Evolutionary conservation across 2,329 filamentous ascomycete genomes (phyloP).

Genomic region (Balansia obtecta): DNA sequence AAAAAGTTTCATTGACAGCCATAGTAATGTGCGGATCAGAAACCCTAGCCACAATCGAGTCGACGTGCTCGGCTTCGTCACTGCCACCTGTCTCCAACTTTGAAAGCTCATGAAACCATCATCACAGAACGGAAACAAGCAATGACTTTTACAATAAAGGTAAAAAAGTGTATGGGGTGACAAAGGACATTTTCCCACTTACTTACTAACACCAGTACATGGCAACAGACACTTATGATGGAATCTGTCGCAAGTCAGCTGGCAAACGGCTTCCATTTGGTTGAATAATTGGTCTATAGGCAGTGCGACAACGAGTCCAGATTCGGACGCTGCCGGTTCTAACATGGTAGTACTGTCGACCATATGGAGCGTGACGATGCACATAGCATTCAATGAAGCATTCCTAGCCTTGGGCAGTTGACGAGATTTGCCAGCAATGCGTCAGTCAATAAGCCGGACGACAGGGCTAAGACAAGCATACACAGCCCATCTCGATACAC

Average conservation of each 20-base stretch:
- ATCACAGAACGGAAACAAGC: conserved; percentile 18
- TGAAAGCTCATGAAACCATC: conserved; percentile 27
- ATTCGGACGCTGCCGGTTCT: not conserved
- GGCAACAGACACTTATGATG: not conserved
- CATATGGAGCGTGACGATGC: too few relatives aligned
- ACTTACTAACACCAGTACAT: not conserved
- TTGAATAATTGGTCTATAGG: not conserved
- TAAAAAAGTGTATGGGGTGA: not conserved
- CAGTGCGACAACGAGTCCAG: not conserved
- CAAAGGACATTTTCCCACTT: not conserved
- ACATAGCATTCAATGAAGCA: too few relatives aligned
- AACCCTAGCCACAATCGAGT: conserved; percentile 30
- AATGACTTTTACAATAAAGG: not conserved
- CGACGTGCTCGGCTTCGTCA: conserved; percentile 36
- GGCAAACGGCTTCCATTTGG: too few relatives aligned
- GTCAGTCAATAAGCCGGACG: too few relatives aligned
- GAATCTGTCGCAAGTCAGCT: not conserved
- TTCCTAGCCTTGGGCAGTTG: too few relatives aligned
- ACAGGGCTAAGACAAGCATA: too few relatives aligned
- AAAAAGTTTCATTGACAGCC: conserved; percentile 23
- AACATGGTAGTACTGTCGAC: too few relatives aligned
- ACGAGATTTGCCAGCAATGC: too few relatives aligned
- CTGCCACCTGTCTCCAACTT: conserved; percentile 20
- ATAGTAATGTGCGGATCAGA: conserved; percentile 13
- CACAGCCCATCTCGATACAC: too few relatives aligned